phyloP scores from a whole-genome alignment of 352 stramenopile species.

The Pythium aphanidermatum region DNA sequence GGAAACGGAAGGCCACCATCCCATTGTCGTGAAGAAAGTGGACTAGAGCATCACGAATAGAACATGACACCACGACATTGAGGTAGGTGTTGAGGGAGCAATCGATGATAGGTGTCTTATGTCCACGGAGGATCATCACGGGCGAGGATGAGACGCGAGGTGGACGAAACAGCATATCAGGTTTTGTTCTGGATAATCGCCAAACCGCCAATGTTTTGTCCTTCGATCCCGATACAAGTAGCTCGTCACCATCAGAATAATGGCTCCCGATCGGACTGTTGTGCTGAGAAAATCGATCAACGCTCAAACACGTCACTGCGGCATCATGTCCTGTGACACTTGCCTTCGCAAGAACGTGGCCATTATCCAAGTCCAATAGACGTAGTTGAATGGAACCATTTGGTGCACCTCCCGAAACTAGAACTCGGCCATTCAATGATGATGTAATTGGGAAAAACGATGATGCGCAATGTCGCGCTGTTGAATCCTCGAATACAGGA shows the following conservation, averaged over 20 bases:
- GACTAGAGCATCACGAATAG: slow-evolving; percentile 36
- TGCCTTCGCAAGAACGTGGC: slow-evolving; percentile 73
- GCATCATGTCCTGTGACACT: slow-evolving; percentile 71
- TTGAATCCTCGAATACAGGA: slow-evolving; percentile 54
- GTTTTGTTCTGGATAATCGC: slow-evolving; percentile 66
- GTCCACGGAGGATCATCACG: slow-evolving; percentile 57
- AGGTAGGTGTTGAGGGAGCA: slow-evolving; percentile 63
- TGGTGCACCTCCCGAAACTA: slow-evolving; percentile 63
- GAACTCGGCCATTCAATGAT: slow-evolving; percentile 62
- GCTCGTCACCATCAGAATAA: slow-evolving; percentile 56
- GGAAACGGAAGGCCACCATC: slow-evolving; percentile 52
- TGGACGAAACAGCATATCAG: slow-evolving; percentile 62
- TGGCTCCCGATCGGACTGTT: slow-evolving; percentile 19
- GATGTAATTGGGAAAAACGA: slow-evolving; percentile 53
- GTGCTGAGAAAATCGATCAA: slow-evolving; percentile 56
- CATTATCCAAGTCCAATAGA: slow-evolving; percentile 74
- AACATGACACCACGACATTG: slow-evolving; percentile 63
- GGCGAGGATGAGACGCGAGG: slow-evolving; percentile 63
- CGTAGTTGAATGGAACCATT: slow-evolving; percentile 74
- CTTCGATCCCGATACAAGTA: slow-evolving; percentile 64
- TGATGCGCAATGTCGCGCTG: not conserved
- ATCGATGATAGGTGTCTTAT: slow-evolving; percentile 40
- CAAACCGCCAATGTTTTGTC: slow-evolving; percentile 68
- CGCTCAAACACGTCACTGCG: slow-evolving; percentile 61
- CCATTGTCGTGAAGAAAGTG: slow-evolving; percentile 74